Percentiles rank a stretch among this genome's conserved stretches.
Evolutionary conservation across 2,329 filamentous ascomycete genomes (phyloP).

Genomic region (Colletotrichum sp.): DNA sequence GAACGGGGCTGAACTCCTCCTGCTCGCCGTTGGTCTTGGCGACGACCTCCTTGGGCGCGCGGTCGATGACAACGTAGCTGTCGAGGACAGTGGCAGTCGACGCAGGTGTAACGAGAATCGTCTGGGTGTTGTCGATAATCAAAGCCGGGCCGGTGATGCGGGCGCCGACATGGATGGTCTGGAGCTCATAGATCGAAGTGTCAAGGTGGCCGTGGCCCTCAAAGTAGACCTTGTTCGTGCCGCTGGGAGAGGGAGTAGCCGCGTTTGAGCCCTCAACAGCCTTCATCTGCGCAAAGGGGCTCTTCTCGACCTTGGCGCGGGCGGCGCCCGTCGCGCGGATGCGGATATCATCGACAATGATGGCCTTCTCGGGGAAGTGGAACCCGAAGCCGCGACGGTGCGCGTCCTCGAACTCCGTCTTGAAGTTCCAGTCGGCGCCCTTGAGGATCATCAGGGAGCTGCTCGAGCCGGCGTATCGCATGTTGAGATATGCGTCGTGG

Average conservation of each 20-base stretch:
- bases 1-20: slow-evolving; percentile 70
- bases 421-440: slow-evolving; percentile 49
- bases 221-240: slow-evolving; percentile 42
- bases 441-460: slow-evolving; percentile 43
- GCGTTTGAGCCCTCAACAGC: not conserved
- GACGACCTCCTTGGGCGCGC: slow-evolving; percentile 36
- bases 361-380: slow-evolving; percentile 39
- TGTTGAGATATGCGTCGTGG: slow-evolving; percentile 45
- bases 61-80: slow-evolving; percentile 41
- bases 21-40: slow-evolving; percentile 65
- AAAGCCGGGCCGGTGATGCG: slow-evolving; percentile 67
- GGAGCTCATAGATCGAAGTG: slow-evolving; percentile 8
- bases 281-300: slow-evolving; percentile 20
- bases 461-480: slow-evolving; percentile 48
- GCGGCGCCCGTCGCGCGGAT: slow-evolving; percentile 21
- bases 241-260: slow-evolving; percentile 74
- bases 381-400: slow-evolving; percentile 81
- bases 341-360: slow-evolving; percentile 23
- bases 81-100: slow-evolving; percentile 37
- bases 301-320: slow-evolving; percentile 18
- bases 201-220: slow-evolving; percentile 15
- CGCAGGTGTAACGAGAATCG: slow-evolving; percentile 68
- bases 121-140: slow-evolving; percentile 75
- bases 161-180: slow-evolving; percentile 9
- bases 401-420: slow-evolving; percentile 70